A percentile compares a stretch with the other conserved stretches of the same genome.
Evolutionary conservation across 2,329 filamentous ascomycete species (phyloP).

Genomic region (Calonectria fujianensis): DNA sequence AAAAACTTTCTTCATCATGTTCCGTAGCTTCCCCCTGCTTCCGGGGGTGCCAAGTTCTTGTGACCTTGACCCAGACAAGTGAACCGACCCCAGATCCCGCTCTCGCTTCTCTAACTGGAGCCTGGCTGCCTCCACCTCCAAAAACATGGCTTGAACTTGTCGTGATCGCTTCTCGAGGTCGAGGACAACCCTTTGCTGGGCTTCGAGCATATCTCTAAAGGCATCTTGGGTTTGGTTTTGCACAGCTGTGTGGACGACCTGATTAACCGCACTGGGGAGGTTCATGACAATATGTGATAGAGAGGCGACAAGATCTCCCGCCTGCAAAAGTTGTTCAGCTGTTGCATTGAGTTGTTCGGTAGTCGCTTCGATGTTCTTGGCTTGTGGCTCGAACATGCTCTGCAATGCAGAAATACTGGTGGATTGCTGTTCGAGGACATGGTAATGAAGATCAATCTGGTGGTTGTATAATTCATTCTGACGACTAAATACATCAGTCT

Average conservation of each 20-base stretch:
- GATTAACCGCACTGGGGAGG: constrained; percentile 52
- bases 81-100: constrained; percentile 1
- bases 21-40: constrained; percentile 28
- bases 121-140: constrained; percentile 25
- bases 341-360: constrained; percentile 39
- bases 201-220: constrained; percentile 46
- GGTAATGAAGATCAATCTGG: constrained; percentile 54
- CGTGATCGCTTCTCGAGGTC: constrained; percentile 39
- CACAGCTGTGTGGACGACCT: constrained; percentile 52
- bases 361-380: constrained; percentile 43
- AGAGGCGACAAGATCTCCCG: constrained; percentile 46
- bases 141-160: constrained; percentile 16
- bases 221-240: constrained; percentile 50
- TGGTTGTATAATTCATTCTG: constrained; percentile 54
- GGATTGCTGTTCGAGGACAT: constrained; percentile 48
- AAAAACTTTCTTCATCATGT: constrained; percentile 39
- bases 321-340: constrained; percentile 50
- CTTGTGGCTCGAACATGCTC: constrained; percentile 14
- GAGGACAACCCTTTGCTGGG: constrained; percentile 49
- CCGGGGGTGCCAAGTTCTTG: not conserved
- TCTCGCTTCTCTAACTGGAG: not conserved
- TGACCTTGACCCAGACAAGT: not conserved
- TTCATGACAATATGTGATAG: constrained; percentile 54
- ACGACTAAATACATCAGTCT: constrained; percentile 50
- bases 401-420: not conserved